Evolutionary conservation across 1,284 basidiomycete genomes (phyloP), one percentile per base, ranked within the genome.

Genomic region (Marasmius fiardii): DNA sequence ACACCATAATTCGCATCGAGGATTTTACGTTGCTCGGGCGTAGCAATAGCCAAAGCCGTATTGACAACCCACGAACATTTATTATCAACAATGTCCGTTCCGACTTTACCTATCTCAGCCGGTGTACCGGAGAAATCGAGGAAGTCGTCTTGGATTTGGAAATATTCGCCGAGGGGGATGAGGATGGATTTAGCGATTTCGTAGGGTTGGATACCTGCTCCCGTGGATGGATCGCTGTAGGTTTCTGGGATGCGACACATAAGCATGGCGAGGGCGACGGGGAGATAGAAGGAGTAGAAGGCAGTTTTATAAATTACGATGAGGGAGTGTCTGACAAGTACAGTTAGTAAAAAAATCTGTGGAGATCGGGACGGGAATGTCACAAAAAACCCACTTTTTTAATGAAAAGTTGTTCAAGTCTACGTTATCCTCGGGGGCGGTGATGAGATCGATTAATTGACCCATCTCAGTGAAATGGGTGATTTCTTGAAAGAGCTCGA

Each of bases 61-160:
- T 98, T 98, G 73, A 99, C 80, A 68, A 90, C 90, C 97, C 96
- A 99, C 41, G 91, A 92, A 76, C 97, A 99, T 77, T 99, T 99
- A 85, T 98, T 98, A 76, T 99, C 96, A 56, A 97, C 74, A 66
- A 99, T 99, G 72, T 99, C 97, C 20, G 96, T 98, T 31, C 96
- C 97, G 61, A 98, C 85, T 78, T 99, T 99, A 60, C 96, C 97
- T 55, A 98, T 92, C 64, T 92, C 83, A 74, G 95, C 93, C 0
- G 94, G 93, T 1, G 92, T 84, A 11, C 90, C 94, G 52, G 90
- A 90, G 69, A 88, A 97, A 74, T 99, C 96, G 63, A 99, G 85
- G 75, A 90, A 98, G 73, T 99, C 97, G 73, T 99, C 96, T 73
- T 99, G 96, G 51, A 97, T 84, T 76, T 99, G 96, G 86, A 98